Conservation (phyloP, 441 rosid genomes). For the Syzygium malaccense region DNA sequence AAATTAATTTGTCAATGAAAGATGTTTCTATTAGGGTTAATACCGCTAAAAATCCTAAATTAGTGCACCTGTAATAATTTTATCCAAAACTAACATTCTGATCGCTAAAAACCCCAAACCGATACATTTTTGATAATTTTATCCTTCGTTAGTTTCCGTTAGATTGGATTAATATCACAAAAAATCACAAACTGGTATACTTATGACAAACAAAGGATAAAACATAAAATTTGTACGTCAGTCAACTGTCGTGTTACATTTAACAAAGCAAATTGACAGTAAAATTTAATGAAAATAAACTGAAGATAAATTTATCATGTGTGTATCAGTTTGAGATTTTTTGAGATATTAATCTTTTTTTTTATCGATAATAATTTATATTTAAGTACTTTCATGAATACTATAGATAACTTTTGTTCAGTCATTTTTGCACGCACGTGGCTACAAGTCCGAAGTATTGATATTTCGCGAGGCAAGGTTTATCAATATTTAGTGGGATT, state of each 20-base stretch:
- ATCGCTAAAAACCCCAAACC: fast-evolving
- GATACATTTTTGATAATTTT: fast-evolving
- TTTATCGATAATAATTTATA: no score
- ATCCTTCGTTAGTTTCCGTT: fast-evolving
- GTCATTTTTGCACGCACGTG: no score
- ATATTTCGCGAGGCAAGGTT: not conserved
- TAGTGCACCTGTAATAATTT: fast-evolving
- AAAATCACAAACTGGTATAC: no score
- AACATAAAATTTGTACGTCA: no score
- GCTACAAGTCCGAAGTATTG: not conserved
- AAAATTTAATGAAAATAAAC: fast-evolving
- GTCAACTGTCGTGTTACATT: no score
- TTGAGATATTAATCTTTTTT: no score
- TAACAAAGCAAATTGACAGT: no score
- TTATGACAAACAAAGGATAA: no score
- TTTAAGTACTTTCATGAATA: no score
- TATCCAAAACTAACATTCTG: fast-evolving
- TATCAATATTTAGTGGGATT: not conserved
- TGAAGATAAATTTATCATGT: fast-evolving
- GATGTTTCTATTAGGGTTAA: fast-evolving
- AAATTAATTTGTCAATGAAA: no score
- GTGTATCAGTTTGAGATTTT: fast-evolving
- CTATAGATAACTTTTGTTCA: no score
- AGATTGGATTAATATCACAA: fast-evolving
- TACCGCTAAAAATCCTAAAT: not conserved